Conservation (phyloP, 345 rosid species). For the Barbarea vulgaris region DNA sequence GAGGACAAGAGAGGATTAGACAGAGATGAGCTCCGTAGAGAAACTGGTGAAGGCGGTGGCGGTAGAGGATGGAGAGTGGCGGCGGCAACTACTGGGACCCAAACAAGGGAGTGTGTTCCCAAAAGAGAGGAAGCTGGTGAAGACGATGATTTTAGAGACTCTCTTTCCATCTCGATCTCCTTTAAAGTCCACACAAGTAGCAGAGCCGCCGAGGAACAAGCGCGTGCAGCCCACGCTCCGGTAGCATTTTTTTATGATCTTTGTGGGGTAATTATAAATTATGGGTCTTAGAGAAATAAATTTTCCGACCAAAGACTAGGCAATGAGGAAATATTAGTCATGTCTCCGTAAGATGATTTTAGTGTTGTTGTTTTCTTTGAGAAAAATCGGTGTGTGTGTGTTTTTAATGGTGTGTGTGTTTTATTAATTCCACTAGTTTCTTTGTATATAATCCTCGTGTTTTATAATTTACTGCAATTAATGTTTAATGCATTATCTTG, state of each 20-base stretch:
- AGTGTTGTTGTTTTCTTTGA: background rate
- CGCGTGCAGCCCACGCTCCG: conserved; percentile 28
- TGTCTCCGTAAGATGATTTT: background rate
- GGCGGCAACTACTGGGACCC: conserved; percentile 14
- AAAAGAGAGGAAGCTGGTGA: conserved; percentile 47
- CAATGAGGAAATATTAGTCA: background rate
- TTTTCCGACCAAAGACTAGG: background rate
- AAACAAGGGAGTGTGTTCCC: conserved; percentile 50
- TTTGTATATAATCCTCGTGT: background rate
- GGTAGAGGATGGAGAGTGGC: conserved; percentile 25
- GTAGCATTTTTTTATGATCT: background rate
- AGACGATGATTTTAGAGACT: conserved; percentile 44
- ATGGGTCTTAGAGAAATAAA: background rate
- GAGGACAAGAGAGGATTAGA: conserved; percentile 13
- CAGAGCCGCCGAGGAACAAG: conserved; percentile 7
- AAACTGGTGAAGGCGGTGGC: background rate
- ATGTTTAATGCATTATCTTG: background rate
- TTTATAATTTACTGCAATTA: background rate
- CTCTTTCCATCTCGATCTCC: conserved; percentile 16
- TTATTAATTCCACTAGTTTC: background rate
- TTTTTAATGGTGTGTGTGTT: no score
- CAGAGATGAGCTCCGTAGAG: conserved; percentile 14
- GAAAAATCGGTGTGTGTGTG: background rate
- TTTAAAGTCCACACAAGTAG: background rate
- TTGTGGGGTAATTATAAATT: no score